Percentiles rank a stretch among this genome's conserved stretches.
Conservation (phyloP, 2,329 filamentous ascomycete genomes). For the Fusarium keratoplasticum region DNA sequence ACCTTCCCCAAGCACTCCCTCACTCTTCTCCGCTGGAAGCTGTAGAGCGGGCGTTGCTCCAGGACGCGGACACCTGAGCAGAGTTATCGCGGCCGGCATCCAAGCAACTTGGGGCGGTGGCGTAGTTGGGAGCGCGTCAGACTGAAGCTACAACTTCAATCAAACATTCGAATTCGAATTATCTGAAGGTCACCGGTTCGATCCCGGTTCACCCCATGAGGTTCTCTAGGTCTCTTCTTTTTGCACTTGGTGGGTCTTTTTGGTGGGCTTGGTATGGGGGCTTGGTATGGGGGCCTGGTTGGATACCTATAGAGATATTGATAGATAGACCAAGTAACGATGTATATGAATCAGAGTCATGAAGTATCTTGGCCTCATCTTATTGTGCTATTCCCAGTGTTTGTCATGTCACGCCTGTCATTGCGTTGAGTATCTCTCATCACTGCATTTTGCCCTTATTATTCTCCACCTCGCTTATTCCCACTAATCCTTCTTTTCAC, state of each 20-base stretch:
- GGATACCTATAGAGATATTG: not conserved
- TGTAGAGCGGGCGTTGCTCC: conserved; percentile 19
- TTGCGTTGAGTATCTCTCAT: not conserved
- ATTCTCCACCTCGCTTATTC: not conserved
- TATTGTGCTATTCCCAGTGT: not conserved
- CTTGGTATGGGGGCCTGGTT: not conserved
- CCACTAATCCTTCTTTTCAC: not conserved
- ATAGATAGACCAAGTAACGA: not conserved
- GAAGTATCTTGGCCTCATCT: not conserved
- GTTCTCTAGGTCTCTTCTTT: not conserved
- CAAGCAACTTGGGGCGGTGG: not conserved
- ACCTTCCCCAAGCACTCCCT: conserved; percentile 78
- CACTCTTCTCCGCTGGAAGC: conserved; percentile 73
- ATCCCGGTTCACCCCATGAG: conserved; percentile 1
- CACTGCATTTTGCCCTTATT: not conserved
- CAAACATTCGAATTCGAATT: not conserved
- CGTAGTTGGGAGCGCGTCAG: conserved; percentile 5
- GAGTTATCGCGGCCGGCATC: not conserved
- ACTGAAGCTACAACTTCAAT: conserved; percentile 1
- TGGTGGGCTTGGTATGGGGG: not conserved
- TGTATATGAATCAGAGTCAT: not conserved
- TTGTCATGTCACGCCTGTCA: not conserved
- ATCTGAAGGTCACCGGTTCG: conserved; percentile 6
- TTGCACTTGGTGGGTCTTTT: not conserved
- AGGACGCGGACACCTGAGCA: not conserved